phyloP scores from a whole-genome alignment of 2,329 filamentous ascomycete genomes.

The Coniella vitis region DNA sequence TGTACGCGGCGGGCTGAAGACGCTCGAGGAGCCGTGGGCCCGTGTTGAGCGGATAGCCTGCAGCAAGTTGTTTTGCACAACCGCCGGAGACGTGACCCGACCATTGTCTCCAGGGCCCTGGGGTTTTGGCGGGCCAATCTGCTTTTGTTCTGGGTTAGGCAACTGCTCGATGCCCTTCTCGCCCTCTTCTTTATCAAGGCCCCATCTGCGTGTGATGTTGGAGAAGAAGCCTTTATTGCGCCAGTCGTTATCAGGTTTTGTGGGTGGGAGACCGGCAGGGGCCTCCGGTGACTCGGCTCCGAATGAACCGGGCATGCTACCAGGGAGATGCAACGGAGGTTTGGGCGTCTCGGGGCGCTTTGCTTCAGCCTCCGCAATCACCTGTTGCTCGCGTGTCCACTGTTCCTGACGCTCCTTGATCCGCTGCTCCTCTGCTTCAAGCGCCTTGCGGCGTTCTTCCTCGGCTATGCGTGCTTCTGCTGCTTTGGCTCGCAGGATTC shows the following conservation, averaged over 20 bases:
- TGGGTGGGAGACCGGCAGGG: constrained; percentile 20
- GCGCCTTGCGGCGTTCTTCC: constrained; percentile 66
- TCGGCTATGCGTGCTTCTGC: constrained; percentile 84
- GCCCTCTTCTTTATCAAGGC: constrained; percentile 50
- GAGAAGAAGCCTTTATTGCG: constrained; percentile 58
- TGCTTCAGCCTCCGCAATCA: constrained; percentile 32
- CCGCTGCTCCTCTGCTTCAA: constrained; percentile 65
- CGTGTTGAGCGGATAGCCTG: constrained; percentile 75
- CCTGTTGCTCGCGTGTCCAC: constrained; percentile 40
- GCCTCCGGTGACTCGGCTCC: constrained; percentile 54
- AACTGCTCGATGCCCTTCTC: constrained; percentile 30
- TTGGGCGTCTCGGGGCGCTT: constrained; percentile 60
- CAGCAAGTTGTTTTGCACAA: constrained; percentile 63
- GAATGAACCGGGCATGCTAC: constrained; percentile 69
- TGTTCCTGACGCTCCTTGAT: constrained; percentile 50
- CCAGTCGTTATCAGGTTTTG: constrained; percentile 31
- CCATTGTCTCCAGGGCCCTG: constrained; percentile 33
- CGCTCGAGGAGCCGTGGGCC: constrained; percentile 62
- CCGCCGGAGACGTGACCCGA: constrained; percentile 52
- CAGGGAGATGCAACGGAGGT: constrained; percentile 59
- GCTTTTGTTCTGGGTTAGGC: constrained; percentile 5
- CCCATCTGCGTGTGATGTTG: constrained; percentile 59
- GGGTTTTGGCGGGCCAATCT: not conserved
- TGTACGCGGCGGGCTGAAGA: constrained; percentile 69
- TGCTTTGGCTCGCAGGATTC: constrained; percentile 82